Evolutionary conservation across 257 asterid genomes (phyloP).

Genomic region (Echium plantagineum): DNA sequence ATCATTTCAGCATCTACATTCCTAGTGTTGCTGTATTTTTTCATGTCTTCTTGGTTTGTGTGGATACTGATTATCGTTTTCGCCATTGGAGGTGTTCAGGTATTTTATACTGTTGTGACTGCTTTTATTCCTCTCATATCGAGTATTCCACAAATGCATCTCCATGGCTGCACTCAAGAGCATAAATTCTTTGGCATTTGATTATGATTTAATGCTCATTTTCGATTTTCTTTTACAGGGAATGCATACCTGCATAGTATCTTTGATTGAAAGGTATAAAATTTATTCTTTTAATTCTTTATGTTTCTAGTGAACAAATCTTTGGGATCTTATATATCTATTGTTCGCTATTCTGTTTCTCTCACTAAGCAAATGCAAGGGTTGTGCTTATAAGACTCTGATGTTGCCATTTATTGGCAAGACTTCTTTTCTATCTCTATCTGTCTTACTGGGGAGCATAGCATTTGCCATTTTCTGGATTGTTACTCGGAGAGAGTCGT

Average conservation of each 20-base stretch:
- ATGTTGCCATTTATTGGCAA: slow-evolving; percentile 72
- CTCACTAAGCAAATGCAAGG: slow-evolving; percentile 63
- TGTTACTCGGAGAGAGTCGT: slow-evolving; percentile 66
- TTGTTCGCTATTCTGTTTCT: slow-evolving; percentile 12
- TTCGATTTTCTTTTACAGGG: slow-evolving; percentile 45
- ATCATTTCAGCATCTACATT: slow-evolving; percentile 85
- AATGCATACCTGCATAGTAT: slow-evolving; percentile 77
- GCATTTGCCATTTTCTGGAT: slow-evolving; percentile 84
- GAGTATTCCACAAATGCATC: not conserved
- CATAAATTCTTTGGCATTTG: not conserved
- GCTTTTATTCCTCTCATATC: not conserved
- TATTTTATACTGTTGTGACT: slow-evolving; percentile 19
- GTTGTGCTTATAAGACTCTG: slow-evolving; percentile 50
- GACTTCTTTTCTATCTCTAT: slow-evolving; percentile 61
- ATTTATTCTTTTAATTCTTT: slow-evolving; percentile 3
- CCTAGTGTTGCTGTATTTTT: slow-evolving; percentile 84
- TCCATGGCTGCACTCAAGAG: not conserved
- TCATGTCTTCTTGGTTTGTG: slow-evolving; percentile 94
- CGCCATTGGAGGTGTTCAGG: slow-evolving; percentile 97
- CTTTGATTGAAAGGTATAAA: slow-evolving; percentile 62
- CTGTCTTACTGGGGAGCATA: slow-evolving; percentile 50
- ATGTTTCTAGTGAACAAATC: not conserved
- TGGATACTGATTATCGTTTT: slow-evolving; percentile 88
- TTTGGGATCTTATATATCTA: not conserved
- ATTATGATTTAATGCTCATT: not conserved